Evolutionary conservation across 1,284 basidiomycete genomes (phyloP).

Genomic region (Malassezia caprae): DNA sequence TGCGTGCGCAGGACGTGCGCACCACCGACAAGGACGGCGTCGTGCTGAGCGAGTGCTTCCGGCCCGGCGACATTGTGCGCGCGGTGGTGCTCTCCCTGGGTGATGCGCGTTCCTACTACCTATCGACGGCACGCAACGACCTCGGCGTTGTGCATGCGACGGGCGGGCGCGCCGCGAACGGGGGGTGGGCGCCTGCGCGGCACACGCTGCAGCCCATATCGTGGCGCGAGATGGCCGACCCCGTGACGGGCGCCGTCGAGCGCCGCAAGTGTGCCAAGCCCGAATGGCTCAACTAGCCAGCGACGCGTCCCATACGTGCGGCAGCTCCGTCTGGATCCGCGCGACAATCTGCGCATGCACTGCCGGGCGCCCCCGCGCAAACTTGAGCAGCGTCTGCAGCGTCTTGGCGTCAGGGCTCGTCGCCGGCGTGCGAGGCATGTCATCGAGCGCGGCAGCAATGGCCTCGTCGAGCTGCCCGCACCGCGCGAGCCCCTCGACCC

Average conservation of each 20-base stretch:
- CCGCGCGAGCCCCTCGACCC: constrained; percentile 77
- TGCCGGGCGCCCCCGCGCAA: constrained; percentile 21
- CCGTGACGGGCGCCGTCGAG: constrained; percentile 67
- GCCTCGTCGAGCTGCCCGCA: constrained; percentile 62
- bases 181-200: constrained; percentile 19
- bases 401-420: constrained; percentile 35
- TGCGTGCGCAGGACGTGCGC: constrained; percentile 67
- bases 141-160: constrained; percentile 60
- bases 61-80: constrained; percentile 88
- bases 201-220: constrained; percentile 52
- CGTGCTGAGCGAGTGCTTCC: constrained; percentile 85
- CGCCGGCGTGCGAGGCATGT: constrained; percentile 52
- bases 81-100: constrained; percentile 60
- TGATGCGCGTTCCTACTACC: constrained; percentile 60
- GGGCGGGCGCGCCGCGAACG: background rate
- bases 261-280: constrained; percentile 83
- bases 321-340: background rate
- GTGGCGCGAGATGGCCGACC: constrained; percentile 85
- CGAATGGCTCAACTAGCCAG: constrained; percentile 18
- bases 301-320: background rate
- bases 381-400: constrained; percentile 48
- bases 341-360: background rate
- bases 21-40: constrained; percentile 84
- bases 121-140: constrained; percentile 86
- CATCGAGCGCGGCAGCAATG: constrained; percentile 56